Base-by-base conservation (phyloP, 2,329 filamentous ascomycete genomes). In the Paracoccidioides lutzii region DNA sequence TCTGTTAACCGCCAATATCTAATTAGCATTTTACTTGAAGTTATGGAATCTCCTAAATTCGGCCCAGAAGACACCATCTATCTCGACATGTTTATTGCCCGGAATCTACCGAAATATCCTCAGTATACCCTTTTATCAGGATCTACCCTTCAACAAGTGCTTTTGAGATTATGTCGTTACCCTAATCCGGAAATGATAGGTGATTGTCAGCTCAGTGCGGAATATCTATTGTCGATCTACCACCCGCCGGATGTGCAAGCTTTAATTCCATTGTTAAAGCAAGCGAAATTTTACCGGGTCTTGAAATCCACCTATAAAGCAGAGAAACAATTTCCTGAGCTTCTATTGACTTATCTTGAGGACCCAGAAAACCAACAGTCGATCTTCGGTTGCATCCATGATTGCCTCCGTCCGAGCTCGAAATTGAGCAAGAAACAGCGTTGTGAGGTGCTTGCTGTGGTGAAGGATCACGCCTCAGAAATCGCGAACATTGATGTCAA, bases 61-160 rank as follows among this genome's bases (percentile, higher is more conserved):
- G 80, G 83, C 0, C 72, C 83, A 0, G 82, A 87, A 58, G 90
- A 97, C 66, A 90, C 87, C 10, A 88, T 98, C 55, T 98, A 95
- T 69, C 80, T 98, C 46, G 90, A 98, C 71, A 98, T 98, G 90
- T 98, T 98, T 66, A 87, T 98, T 66, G 91, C 93, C 15, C 83
- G 93, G 55, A 98, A 95, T 67, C 74, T 98, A 52, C 88, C 94
- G 3, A 98, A 98, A 69, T 98, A 95, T 65, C 90, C 90, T 0
- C 91, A 97, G 67, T 96, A 96, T 65, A 84, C 98, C 52, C 80
- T 97, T 9, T 81, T 98, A 49, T 87, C 91, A 0, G 93, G 90
- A 15, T 90, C 88, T 2, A 86, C 87, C 1, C 77, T 98, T 0
- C 88, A 90, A 57, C 84, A 83, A 57, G 84, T 96, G 8, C 77